Conservation (phyloP, 345 rosid species). For the Hypericum androsaemum region DNA sequence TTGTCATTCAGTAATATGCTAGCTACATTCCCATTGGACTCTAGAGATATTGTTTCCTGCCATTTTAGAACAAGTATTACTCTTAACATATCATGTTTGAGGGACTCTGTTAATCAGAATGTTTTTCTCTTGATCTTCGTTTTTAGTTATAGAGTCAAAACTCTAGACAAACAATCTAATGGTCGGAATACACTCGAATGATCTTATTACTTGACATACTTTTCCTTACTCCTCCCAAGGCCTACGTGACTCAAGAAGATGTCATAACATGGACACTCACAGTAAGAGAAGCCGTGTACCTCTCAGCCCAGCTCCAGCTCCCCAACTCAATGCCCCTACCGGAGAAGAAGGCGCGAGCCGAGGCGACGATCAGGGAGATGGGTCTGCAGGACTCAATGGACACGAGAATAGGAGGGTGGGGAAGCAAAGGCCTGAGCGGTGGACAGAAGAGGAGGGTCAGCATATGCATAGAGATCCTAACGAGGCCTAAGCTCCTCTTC, state of each 20-base stretch:
- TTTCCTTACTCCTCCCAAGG: conserved; percentile 7
- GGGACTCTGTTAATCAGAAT: too few relatives aligned
- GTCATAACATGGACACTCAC: conserved; percentile 31
- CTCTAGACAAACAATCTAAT: too few relatives aligned
- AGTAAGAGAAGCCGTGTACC: conserved; percentile 36
- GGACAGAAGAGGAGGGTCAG: conserved; percentile 49
- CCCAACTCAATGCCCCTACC: conserved; percentile 33
- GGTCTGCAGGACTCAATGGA: conserved; percentile 31
- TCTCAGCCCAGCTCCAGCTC: conserved; percentile 47
- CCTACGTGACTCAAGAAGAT: conserved; percentile 47
- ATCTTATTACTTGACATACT: too few relatives aligned
- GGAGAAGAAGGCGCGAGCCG: conserved; percentile 39
- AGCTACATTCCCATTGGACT: too few relatives aligned
- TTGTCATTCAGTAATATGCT: too few relatives aligned
- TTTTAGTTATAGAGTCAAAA: too few relatives aligned
- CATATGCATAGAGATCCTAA: conserved; percentile 50
- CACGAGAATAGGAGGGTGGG: conserved; percentile 48
- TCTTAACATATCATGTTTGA: too few relatives aligned
- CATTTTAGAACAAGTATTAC: too few relatives aligned
- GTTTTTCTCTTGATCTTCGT: too few relatives aligned
- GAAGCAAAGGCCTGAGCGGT: conserved; percentile 37
- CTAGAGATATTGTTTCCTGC: too few relatives aligned
- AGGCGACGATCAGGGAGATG: conserved; percentile 42
- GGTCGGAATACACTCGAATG: too few relatives aligned
- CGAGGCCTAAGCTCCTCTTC: conserved; percentile 36